Conservation (phyloP, 139 green algal species). For the Zygnema circumcarinatum region DNA sequence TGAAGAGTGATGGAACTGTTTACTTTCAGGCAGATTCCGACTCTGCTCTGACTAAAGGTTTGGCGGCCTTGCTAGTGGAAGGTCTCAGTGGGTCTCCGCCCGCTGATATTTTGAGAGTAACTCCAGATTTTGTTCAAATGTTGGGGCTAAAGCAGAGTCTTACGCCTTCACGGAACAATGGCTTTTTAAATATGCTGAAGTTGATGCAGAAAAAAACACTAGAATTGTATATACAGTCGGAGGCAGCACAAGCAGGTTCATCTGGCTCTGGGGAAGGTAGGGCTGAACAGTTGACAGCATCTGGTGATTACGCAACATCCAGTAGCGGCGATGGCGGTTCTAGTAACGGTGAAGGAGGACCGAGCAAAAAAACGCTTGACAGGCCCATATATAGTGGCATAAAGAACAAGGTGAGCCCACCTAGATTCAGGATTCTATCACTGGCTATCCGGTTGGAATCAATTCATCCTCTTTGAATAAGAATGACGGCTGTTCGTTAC, state of each 20-base stretch:
- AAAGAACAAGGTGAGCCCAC: conserved; percentile 13
- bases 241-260: not conserved
- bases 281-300: too few relatives aligned
- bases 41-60: conserved; percentile 91
- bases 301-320: too few relatives aligned
- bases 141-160: conserved; percentile 94
- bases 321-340: not conserved
- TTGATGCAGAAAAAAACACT: conserved; percentile 88
- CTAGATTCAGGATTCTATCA: too few relatives aligned
- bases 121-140: conserved; percentile 82
- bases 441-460: too few relatives aligned
- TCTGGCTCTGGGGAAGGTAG: too few relatives aligned
- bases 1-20: conserved; percentile 78
- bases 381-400: conserved; percentile 2
- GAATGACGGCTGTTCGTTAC: too few relatives aligned
- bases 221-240: conserved; percentile 61
- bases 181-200: conserved; percentile 77
- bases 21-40: conserved; percentile 94
- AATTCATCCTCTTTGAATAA: too few relatives aligned
- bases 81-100: conserved; percentile 85
- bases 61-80: conserved; percentile 67
- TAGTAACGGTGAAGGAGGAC: not conserved
- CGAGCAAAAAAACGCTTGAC: not conserved
- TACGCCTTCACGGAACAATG: conserved; percentile 96
- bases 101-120: conserved; percentile 65